Evolutionary conservation across 2,329 filamentous ascomycete genomes (phyloP), one percentile per base, ranked within the genome.

Genomic region (Curvularia eragrostidis): DNA sequence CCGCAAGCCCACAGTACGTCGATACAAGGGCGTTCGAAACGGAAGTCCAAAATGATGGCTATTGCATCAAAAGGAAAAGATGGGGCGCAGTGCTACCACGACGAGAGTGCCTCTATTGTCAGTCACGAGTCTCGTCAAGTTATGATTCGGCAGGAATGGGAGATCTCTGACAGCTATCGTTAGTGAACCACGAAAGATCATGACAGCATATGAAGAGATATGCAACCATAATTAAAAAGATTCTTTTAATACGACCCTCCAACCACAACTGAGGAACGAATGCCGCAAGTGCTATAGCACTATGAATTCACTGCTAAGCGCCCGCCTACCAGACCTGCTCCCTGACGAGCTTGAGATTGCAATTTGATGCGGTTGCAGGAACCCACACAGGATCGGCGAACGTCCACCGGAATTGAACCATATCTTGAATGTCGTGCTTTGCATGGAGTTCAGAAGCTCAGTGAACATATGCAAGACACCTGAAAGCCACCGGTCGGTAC

Each of bases 111-210:
- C 5, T 57, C 50, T 28, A 53, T 57, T 9, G 43, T 43, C 8
- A 57, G 49, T 38, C 50, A 48, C 15, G 54, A 57, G 12, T 57
- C 54, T n/a, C 43, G 23, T 13, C 26, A 18, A 18, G 48, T 57
- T 4, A 57, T 57, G 44, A 57, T 48, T 28, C 48, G 50, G 23
- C 39, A 34, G 6, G 47, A 52, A 24, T 46, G 48, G 39, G 18
- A 46, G 3, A 21, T 52, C 9, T 34, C 32, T 7, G 39, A 36
- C 12, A 43, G 15, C 1, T 51, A 39, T 13, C n/a, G 15, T 3
- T 19, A 38, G 21, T 19, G 10, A 21, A n/a, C 8, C 10, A n/a
- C 8, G 10, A n/a, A 10, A 12, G 15, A 36, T 36, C 18, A 42
- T 13, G 39, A n/a, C 23, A 42, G 10, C 4, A n/a, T 9, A 24